Evolutionary conservation across 345 rosid species (phyloP), one percentile per base, ranked within the genome.

Genomic region (Syzygium jambos): DNA sequence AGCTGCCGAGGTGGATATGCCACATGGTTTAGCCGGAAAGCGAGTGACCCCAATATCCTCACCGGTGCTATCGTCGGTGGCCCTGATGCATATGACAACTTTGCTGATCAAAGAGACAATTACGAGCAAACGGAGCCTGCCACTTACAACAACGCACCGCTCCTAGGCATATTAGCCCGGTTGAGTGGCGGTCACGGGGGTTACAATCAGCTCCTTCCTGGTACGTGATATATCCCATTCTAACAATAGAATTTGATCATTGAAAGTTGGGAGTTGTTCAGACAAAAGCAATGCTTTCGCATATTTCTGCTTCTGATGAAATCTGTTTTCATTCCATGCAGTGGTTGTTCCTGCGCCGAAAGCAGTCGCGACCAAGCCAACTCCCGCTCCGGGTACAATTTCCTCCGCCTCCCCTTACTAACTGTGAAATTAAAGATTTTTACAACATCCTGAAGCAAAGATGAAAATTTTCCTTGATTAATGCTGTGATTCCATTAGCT

Each of bases 71-170:
- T 98, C 52, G 99, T 96, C 21, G 99, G 99, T 2, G 99, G 99
- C 3, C 99, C 99, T 85, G 99, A 96, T 93, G 98, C 96, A 30
- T 96, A 96, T 11, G 99, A 98, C 88, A 93, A 96, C 90, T 98
- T 98, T 87, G 98, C 98, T 61, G 99, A 98, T 78, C 91, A 93
- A 87, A 96, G 99, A 88, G 98, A 96, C 84, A 96, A 98, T 88
- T 98, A 96, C 86, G 95, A 98, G 89, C 99, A 98, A 90, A 96
- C 99, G 21, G 99, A 98, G 91, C 99, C 99, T 29, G 99, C 99
- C 54, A 96, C 99, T 82, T 98, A 98, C 92, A 98, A 96, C 92
- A 98, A 98, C 88, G 99, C 99, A 85, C 99, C 99, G 25, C 92
- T 98, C 11, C 93, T 96, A 23, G 99, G 99, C 80, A 91, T 96